These are phyloP conservation scores for Thelonectria rubi DNA, from an alignment of 2,329 filamentous ascomycete genomes.

Conservation along the genomic window DNA sequence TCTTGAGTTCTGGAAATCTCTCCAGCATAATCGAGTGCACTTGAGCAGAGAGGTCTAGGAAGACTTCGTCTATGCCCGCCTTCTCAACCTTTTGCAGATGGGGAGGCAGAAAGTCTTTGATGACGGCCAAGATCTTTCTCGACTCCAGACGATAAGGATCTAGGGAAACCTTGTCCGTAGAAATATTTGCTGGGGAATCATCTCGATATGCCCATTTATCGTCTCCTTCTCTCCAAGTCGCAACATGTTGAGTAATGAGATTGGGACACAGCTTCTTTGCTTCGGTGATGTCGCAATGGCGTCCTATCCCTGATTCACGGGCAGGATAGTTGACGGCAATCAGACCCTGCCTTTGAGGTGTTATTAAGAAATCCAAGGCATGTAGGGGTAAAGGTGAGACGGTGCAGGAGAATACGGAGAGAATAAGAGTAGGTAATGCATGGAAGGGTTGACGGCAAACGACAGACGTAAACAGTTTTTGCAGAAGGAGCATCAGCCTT, in stretches of 20 bases:
- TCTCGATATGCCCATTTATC: constrained; percentile 91
- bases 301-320: constrained; percentile 78
- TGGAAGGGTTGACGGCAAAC: too few species aligned
- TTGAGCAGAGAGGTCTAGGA: constrained; percentile 88
- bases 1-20: constrained; percentile 75
- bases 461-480: neutral
- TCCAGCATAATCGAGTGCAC: constrained; percentile 79
- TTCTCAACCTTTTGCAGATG: constrained; percentile 83
- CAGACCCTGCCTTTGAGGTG: constrained; percentile 74
- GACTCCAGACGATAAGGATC: constrained; percentile 92
- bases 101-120: constrained; percentile 77
- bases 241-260: constrained; percentile 89
- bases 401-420: neutral
- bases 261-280: constrained; percentile 87
- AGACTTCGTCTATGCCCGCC: constrained; percentile 94
- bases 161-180: constrained; percentile 90
- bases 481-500: neutral
- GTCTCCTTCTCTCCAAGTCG: constrained; percentile 92
- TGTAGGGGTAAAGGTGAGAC: neutral
- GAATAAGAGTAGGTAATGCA: neutral
- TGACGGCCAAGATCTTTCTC: constrained; percentile 78
- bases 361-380: constrained; percentile 24
- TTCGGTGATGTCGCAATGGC: constrained; percentile 82
- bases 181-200: constrained; percentile 81
- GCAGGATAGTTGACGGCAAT: constrained; percentile 98